Conservation (phyloP, 2,329 filamentous ascomycete genomes). For the Bipolaris oryzae region DNA sequence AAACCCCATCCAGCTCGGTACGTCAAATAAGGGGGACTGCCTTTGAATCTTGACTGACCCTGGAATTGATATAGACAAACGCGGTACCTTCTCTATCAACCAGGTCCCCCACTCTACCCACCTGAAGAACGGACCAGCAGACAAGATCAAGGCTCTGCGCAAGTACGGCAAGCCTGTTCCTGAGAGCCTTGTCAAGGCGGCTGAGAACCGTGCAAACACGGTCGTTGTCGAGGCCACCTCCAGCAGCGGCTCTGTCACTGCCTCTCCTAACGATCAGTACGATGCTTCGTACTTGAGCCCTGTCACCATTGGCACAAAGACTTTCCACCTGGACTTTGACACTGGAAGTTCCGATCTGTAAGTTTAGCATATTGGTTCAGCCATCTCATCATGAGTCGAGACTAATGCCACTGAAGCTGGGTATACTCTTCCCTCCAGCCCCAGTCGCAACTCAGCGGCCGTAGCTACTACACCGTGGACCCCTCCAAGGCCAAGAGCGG, state of each 20-base stretch:
- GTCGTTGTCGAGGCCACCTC: background rate
- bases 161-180: constrained; percentile 47
- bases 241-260: constrained; percentile 5
- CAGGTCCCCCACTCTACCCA: constrained; percentile 34
- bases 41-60: background rate
- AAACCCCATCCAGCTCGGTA: constrained; percentile 35
- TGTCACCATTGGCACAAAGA: constrained; percentile 68
- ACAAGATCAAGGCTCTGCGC: constrained; percentile 49
- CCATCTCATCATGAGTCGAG: no score
- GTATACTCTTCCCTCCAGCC: constrained; percentile 68
- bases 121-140: constrained; percentile 48
- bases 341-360: constrained; percentile 69
- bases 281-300: constrained; percentile 51
- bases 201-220: constrained; percentile 35
- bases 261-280: constrained; percentile 48
- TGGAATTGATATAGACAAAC: constrained; percentile 23
- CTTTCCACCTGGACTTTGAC: constrained; percentile 71
- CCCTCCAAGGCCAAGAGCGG: constrained; percentile 55
- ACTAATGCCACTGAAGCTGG: constrained; percentile 54
- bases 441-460: constrained; percentile 57
- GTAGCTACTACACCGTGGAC: constrained; percentile 63
- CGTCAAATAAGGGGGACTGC: background rate
- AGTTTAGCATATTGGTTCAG: background rate
- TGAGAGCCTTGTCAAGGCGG: constrained; percentile 37
- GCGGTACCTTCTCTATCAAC: constrained; percentile 36